Conservation (phyloP, 1,139 yeast species). For the Scheffersomyces illinoinensis region DNA sequence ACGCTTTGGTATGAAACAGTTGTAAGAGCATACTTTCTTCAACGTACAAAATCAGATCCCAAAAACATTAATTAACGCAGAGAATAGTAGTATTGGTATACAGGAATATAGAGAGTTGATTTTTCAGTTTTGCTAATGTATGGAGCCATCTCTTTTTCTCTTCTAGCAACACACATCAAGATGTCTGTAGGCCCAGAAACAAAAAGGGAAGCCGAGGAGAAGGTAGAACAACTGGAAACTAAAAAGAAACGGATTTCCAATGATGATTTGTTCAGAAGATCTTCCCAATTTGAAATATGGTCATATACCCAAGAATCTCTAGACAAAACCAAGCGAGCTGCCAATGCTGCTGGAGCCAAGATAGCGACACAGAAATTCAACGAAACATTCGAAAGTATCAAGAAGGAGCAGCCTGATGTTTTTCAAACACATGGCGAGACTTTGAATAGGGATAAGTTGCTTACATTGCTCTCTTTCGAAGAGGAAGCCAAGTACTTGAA, state of each 20-base stretch:
- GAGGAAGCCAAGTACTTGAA: conserved; percentile 72
- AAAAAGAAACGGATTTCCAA: conserved; percentile 31
- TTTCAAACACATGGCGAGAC: conserved; percentile 34
- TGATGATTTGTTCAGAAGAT: conserved; percentile 85
- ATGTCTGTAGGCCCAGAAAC: conserved; percentile 1
- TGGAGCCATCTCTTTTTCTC: background rate
- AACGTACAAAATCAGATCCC: background rate
- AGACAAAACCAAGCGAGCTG: conserved; percentile 41
- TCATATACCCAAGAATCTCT: conserved; percentile 68
- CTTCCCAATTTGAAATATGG: conserved; percentile 85
- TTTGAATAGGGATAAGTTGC: conserved; percentile 26
- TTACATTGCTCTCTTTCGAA: conserved; percentile 55
- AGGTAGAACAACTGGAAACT: background rate
- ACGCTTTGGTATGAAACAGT: background rate
- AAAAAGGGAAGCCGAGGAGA: background rate
- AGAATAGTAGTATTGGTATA: too few relatives aligned
- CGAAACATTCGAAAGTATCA: conserved; percentile 23
- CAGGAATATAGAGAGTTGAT: background rate
- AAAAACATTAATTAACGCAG: background rate
- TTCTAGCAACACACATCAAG: background rate
- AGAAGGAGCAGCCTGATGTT: conserved; percentile 29
- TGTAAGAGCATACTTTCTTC: background rate
- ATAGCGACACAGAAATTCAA: conserved; percentile 41
- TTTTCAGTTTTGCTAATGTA: background rate
- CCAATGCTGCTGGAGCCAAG: conserved; percentile 52